These are phyloP conservation scores for Fusarium sp. DNA, from an alignment of 2,329 filamentous ascomycete species.

Conservation along the genomic window DNA sequence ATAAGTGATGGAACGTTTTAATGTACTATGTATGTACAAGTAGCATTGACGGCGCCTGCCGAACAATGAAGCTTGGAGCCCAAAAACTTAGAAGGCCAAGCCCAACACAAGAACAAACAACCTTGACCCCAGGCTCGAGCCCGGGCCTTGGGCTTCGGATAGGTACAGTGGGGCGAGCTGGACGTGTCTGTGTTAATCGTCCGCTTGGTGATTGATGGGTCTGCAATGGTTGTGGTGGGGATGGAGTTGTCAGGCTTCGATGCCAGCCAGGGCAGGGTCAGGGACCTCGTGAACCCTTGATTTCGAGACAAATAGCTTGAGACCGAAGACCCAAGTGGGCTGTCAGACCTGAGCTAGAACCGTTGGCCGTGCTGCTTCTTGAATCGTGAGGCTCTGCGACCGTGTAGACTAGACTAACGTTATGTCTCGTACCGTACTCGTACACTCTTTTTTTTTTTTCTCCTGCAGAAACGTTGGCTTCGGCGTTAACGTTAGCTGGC, in stretches of 20 bases:
- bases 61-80: constrained; percentile 22
- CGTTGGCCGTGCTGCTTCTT: constrained; percentile 23
- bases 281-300: constrained; percentile 34
- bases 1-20: constrained; percentile 17
- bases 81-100: constrained; percentile 36
- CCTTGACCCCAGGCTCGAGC: constrained; percentile 19
- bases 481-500: constrained; percentile 1
- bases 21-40: constrained; percentile 4
- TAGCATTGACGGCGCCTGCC: constrained; percentile 25
- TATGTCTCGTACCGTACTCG: not conserved
- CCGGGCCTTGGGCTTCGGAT: constrained; percentile 29
- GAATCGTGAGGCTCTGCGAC: constrained; percentile 44
- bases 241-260: constrained; percentile 24
- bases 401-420: constrained; percentile 10
- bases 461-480: constrained; percentile 26
- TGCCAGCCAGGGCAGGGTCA: constrained; percentile 14
- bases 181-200: not conserved
- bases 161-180: constrained; percentile 22
- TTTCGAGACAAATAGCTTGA: constrained; percentile 20
- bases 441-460: not conserved
- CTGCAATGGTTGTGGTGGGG: constrained; percentile 14
- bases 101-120: constrained; percentile 16
- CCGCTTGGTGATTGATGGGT: not conserved
- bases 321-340: constrained; percentile 11
- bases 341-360: constrained; percentile 29